Evolutionary conservation across 768 basidiomycete genomes (phyloP), one percentile per base, ranked within the genome.

Genomic region (Mycena amicta): DNA sequence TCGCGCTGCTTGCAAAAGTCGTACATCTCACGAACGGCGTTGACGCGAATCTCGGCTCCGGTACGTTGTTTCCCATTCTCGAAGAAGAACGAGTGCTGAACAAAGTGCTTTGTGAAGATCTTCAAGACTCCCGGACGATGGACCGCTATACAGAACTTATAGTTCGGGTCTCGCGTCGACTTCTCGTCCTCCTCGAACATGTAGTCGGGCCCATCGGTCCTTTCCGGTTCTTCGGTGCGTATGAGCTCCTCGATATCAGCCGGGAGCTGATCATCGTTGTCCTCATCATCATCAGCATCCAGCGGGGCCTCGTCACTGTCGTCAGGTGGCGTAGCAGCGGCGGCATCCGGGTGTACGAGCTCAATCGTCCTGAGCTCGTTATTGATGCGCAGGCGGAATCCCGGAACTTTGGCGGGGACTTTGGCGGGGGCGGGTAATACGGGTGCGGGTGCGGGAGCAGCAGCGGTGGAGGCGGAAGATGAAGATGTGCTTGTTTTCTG

Each of bases 1-100:
- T 67, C 69, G 5, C 68, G 60, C 11, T 23, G 20, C 0, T 63
- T 23, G 51, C 75, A 76, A 57, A 69, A 74, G 1, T 31, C 12
- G 41, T 75, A 75, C 74, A 78, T 75, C 37, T 76, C 73, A 3
- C 57, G 40, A 0, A 76, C 74, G 3, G 71, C 66, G 29, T 66
- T 55, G 0, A 46, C 8, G 1, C 62, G 59, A n/a, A 75, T 74
- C 25, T 70, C 52, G n/a, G 57, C 58, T 11, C 66, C 51, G 3
- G 63, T 56, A 4, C 30, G 28, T 12, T 22, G 23, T 18, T 49
- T 49, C 12, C 65, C 66, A 45, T 63, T 50, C 29, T 69, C 67
- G 4, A 65, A 58, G 50, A 72, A 68, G 2, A 62, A 13, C 2
- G 70, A 62, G 50, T 74, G 70, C 56, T 69, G 68, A 25, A 62